Conservation (phyloP, 768 basidiomycete species). For the Rhizopogon vinicolor region DNA sequence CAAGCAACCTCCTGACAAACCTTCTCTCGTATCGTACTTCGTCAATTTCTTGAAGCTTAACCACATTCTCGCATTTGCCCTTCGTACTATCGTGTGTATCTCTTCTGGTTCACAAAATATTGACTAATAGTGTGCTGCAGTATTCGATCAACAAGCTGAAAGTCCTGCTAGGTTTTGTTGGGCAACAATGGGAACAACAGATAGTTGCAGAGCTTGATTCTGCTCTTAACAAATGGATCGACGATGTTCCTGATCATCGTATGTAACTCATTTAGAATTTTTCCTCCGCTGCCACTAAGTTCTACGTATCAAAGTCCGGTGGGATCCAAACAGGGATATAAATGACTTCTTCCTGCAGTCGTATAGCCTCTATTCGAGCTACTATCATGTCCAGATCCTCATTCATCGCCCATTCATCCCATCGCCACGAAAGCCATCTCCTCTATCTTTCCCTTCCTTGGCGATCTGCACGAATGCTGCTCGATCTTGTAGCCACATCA, state of each 20-base stretch:
- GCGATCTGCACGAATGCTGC: slow-evolving; percentile 88
- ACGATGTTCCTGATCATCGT: slow-evolving; percentile 51
- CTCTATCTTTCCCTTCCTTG: slow-evolving; percentile 54
- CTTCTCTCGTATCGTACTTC: slow-evolving; percentile 50
- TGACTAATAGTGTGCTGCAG: slow-evolving; percentile 27
- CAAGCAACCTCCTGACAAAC: slow-evolving; percentile 59
- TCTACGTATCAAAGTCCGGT: slow-evolving; percentile 28
- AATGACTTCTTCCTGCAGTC: slow-evolving; percentile 44
- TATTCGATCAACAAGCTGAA: slow-evolving; percentile 70
- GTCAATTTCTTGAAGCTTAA: slow-evolving; percentile 48
- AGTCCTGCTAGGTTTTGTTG: slow-evolving; percentile 43
- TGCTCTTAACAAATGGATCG: slow-evolving; percentile 74
- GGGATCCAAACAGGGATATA: slow-evolving; percentile 39
- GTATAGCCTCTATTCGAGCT: slow-evolving; percentile 44
- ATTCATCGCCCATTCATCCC: slow-evolving; percentile 82
- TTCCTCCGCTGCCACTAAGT: neutral
- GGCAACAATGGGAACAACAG: slow-evolving; percentile 56
- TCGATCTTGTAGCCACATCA: slow-evolving; percentile 65
- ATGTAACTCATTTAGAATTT: slow-evolving; percentile 12
- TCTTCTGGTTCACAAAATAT: neutral
- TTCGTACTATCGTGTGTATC: slow-evolving; percentile 53
- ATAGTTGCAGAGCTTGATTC: slow-evolving; percentile 72
- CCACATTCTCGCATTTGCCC: slow-evolving; percentile 58
- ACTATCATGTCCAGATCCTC: slow-evolving; percentile 59
- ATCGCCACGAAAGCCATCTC: slow-evolving; percentile 45